phyloP scores from a whole-genome alignment of 208 protist species.

The Phytomonas sp. region DNA sequence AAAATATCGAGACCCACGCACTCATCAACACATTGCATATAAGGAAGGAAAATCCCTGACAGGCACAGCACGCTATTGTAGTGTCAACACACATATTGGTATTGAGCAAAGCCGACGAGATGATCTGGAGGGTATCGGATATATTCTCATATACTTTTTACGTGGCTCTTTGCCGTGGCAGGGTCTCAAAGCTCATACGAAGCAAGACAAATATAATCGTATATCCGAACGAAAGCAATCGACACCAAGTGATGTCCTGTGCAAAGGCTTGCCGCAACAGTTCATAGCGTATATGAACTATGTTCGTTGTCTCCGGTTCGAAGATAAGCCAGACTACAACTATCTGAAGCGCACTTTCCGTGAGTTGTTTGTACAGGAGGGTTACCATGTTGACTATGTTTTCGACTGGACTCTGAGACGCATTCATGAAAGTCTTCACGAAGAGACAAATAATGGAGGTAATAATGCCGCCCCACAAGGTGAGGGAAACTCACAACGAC shows the following conservation, averaged over 20 bases:
- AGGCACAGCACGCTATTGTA: conserved; percentile 98
- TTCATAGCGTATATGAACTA: conserved; percentile 98
- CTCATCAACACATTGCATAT: conserved; percentile 98
- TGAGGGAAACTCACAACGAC: conserved; percentile 18
- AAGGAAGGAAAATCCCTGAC: conserved; percentile 98
- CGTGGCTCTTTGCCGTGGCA: conserved; percentile 98
- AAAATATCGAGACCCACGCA: conserved; percentile 96
- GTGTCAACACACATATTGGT: conserved; percentile 99
- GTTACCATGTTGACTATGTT: conserved; percentile 96
- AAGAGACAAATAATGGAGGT: conserved; percentile 29
- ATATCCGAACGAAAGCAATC: conserved; percentile 97
- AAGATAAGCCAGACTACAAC: conserved; percentile 98
- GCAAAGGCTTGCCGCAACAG: conserved; percentile 90
- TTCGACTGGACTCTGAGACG: conserved; percentile 97
- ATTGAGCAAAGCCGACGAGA: conserved; percentile 96
- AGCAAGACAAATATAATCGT: conserved; percentile 98
- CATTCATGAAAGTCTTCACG: conserved; percentile 58
- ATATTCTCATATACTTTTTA: conserved; percentile 99
- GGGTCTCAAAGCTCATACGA: conserved; percentile 93
- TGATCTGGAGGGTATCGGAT: conserved; percentile 98
- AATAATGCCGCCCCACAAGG: conserved; percentile 12
- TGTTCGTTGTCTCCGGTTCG: conserved; percentile 94
- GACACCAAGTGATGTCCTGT: conserved; percentile 94
- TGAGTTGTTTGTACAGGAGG: conserved; percentile 96
- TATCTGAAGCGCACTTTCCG: conserved; percentile 97